Evolutionary conservation across 441 rosid species (phyloP), one percentile per base, ranked within the genome.

Genomic region (Erodium trifolium): DNA sequence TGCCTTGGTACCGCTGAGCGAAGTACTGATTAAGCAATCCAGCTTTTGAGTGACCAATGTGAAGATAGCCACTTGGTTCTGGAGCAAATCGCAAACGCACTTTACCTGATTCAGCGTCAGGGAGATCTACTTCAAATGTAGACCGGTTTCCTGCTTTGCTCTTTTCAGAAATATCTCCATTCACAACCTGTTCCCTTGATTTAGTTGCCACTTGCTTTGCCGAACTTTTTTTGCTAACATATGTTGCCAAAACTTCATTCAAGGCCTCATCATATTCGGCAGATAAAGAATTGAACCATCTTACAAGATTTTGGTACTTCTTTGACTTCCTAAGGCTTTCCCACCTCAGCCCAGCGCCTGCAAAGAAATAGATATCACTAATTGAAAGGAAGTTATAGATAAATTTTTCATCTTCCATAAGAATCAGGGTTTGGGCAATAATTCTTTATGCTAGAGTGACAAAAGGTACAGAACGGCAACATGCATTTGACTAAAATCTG

Each of bases 11-110:
- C 7, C 92, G 75, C 59, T 91, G 81, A 37, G 96, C 96, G 51
- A 91, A 93, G 76, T 93, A 90, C 76, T 89, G 84, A 79, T 91
- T 93, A 71, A 93, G 27, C 41, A 91, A 74, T 31, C 96, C 97
- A 0, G 97, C 99, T 71, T 93, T 93, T n/a, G 96, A 87, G 68
- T 91, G 97, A 39, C 97, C 96, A 53, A 93, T 91, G 75, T 91
- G 97, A 78, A 91, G 97, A 81, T 76, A 93, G 53, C 99, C 97
- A 13, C 96, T 93, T 47, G 99, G 96, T 68, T 91, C 97, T 2
- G 97, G 96, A 13, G 99, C 96, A 80, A 93, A 93, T 35, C 97
- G 83, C 77, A 91, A 79, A 5, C 82, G 71, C 39, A 93, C 95
- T 74, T 87, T 86, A 59, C 99, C 96, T 35, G 81, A 13, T 71